Conservation (phyloP, 176 grass and related monocot genomes). For the Oryza officinalis region DNA sequence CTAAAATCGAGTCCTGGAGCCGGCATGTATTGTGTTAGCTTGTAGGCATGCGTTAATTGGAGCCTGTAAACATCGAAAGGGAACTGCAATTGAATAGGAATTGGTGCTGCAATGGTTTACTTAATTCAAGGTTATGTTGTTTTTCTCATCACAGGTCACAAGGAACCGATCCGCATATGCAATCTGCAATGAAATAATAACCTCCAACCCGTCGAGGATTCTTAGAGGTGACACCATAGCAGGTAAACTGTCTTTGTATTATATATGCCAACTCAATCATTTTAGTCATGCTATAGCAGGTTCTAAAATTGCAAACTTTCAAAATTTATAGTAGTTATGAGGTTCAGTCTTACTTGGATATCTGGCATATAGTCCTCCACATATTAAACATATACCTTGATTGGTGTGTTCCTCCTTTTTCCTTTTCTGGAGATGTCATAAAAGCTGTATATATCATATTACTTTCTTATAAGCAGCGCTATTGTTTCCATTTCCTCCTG, state of each 20-base stretch:
- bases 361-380: neutral
- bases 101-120: slow-evolving; percentile 1
- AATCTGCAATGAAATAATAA: slow-evolving; percentile 21
- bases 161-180: slow-evolving; percentile 17
- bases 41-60: slow-evolving; percentile 14
- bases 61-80: neutral
- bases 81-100: neutral
- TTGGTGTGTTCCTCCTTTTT: neutral
- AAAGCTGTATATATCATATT: neutral
- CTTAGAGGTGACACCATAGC: neutral
- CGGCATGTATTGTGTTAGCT: neutral
- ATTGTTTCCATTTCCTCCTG: neutral
- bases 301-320: neutral
- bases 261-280: neutral
- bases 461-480: neutral
- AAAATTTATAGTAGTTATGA: neutral
- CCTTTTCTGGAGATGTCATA: neutral
- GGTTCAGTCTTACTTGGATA: neutral
- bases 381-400: neutral
- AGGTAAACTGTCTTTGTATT: neutral
- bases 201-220: slow-evolving; percentile 1
- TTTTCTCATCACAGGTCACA: slow-evolving; percentile 18
- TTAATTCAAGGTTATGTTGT: neutral
- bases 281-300: neutral
- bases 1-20: neutral